Base-by-base conservation (phyloP, 1,284 basidiomycete species). In the Moniliella sp. region DNA sequence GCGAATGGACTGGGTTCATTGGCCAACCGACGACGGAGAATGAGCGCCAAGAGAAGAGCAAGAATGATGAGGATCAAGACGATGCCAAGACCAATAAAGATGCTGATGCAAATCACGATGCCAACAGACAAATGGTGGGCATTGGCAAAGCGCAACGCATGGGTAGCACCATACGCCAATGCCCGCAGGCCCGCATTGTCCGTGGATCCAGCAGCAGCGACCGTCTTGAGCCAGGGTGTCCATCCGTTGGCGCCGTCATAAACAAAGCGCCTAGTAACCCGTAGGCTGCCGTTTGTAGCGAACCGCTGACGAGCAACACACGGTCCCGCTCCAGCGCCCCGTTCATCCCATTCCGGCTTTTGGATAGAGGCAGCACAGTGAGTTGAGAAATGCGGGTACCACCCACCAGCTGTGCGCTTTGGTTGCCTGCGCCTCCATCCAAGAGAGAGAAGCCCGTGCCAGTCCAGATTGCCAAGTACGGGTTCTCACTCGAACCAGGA, bases 101-200 rank as follows among this genome's bases (percentile, higher is more conserved):
- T 93, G 3, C 83, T 88, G 46, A 97, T 86, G 25, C 94, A 70
- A 41, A 97, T 93, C 34, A 97, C 82, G 23, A 94, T 70, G 2
- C 86, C 91, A 15, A 75, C 73, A 1, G 83, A 81, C 32, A 93
- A 36, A 9, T 37, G 45, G 27, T 45, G 47, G 30, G 50, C 33
- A 33, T 51, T 51, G 15, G 47, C 40, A 40, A 52, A 54, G n/a
- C 35, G 39, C 27, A 54, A 41, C 35, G 49, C 44, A 25, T 54
- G 49, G 28, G 71, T 68, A 76, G 79, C 57, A 74, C 82, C n/a
- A n/a, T n/a, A n/a, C n/a, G n/a, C n/a, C n/a, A 82, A 43, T 4
- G 36, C 21, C 16, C 5, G 1, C 4, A 18, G 17, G 14, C 10
- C 8, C 19, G 32, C n/a, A n/a, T n/a, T n/a, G n/a, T n/a, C n/a